Base-by-base conservation (phyloP, 2,329 filamentous ascomycete species). In the Pseudogymnoascus sp. region DNA sequence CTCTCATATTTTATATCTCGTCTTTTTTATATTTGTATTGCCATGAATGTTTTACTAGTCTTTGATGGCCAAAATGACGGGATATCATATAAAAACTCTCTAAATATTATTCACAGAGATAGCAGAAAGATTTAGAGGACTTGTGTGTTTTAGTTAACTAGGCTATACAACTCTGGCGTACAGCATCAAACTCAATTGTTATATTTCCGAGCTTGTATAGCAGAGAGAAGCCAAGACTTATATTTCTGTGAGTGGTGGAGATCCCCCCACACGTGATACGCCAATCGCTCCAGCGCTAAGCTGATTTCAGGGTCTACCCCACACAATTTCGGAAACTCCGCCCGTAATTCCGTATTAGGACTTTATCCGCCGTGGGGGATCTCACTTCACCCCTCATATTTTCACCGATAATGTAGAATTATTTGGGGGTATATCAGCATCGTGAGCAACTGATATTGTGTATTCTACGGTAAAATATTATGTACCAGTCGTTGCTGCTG, bases 321-420 rank as follows among this genome's bases (percentile, higher is more conserved):
- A 50, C 25, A 50, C n/a, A 50, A 30, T 50, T 50, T 50, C 47
- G 47, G 47, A 32, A 54, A 54, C 28, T 54, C 47, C 47, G 47
- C 47, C 47, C 47, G 28, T 54, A 54, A 54, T 54, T 12, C 47
- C 47, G 47, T 54, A 34, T 28, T 54, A 54, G 47, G 28, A 54
- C 47, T 54, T 54, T 54, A 54, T n/a, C 47, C 28, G 28, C 28
- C 47, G 47, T 54, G 47, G 47, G 47, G 47, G 16, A 54, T 54
- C 47, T 54, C n/a, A 32, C 47, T 32, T 54, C 47, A 54, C 28
- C 28, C 47, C 47, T 54, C 47, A 54, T 5, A 9, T 9, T 34
- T 9, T 12, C 47, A 32, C 47, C 47, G 28, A 18, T 30, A 32
- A 30, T 32, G 11, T 54, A 5, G 28, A 54, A 54, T 54, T 54